Conservation (phyloP, 208 protist species). For the Naegleria gruberi region DNA sequence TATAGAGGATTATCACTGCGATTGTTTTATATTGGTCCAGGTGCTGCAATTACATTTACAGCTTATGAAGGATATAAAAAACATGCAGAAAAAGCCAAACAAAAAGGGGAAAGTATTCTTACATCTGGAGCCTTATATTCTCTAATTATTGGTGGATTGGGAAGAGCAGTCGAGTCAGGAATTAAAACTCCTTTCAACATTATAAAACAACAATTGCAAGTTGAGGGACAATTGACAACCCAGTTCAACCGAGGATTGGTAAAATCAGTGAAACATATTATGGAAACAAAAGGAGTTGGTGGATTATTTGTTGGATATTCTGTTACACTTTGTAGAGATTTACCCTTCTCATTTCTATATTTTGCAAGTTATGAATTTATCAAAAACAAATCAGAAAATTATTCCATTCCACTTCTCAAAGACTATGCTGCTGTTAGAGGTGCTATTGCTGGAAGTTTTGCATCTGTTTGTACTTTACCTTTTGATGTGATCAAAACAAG, state of each 20-base stretch:
- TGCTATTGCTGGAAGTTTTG: not conserved
- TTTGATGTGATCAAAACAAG: slow-evolving; percentile 21
- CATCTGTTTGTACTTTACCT: not conserved
- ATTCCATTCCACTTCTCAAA: not conserved
- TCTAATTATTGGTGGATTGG: not conserved
- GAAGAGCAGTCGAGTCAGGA: not conserved
- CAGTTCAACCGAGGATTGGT: not conserved
- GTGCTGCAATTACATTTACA: slow-evolving; percentile 9
- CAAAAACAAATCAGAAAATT: not conserved
- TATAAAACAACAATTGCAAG: slow-evolving; percentile 27
- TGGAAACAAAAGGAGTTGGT: not conserved
- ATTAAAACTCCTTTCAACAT: slow-evolving; percentile 20
- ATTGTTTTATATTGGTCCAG: slow-evolving; percentile 20
- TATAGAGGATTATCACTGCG: slow-evolving; percentile 17
- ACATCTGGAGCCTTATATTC: not conserved
- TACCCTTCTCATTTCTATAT: slow-evolving; percentile 15
- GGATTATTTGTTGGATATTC: slow-evolving; percentile 8
- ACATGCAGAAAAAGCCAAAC: not conserved
- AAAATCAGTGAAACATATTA: not conserved
- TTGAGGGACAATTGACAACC: not conserved
- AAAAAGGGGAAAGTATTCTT: not conserved
- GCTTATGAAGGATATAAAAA: slow-evolving; percentile 8
- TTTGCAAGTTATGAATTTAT: slow-evolving; percentile 25
- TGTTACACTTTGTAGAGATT: slow-evolving; percentile 11
- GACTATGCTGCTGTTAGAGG: not conserved